Conservation (phyloP, 139 green algal genomes). For the Parachlorella kessleri region DNA sequence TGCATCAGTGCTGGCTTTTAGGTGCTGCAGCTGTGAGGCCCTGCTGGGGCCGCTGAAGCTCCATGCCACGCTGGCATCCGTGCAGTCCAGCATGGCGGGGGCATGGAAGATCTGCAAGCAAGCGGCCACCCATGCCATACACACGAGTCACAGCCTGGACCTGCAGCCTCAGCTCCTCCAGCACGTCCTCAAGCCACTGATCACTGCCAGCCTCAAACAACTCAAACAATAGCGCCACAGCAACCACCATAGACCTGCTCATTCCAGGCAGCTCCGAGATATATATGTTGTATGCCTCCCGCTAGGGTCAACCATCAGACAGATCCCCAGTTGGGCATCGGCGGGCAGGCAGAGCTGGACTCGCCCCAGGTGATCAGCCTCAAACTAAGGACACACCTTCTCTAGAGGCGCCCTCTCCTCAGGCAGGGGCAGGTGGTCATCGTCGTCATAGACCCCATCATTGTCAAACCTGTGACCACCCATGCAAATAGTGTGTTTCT, state of each 20-base stretch:
- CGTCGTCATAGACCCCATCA: slow-evolving; percentile 19
- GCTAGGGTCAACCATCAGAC: too few relatives aligned
- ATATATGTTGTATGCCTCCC: too few relatives aligned
- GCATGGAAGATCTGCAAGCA: background rate
- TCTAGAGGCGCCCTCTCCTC: slow-evolving; percentile 15
- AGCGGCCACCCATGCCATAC: background rate
- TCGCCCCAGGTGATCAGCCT: too few relatives aligned
- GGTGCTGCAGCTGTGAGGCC: too few relatives aligned
- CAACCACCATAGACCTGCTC: too few relatives aligned
- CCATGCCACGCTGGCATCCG: background rate
- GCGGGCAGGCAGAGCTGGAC: background rate
- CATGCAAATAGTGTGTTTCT: too few relatives aligned
- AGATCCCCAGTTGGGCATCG: background rate
- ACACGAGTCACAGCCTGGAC: too few relatives aligned
- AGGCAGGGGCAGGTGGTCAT: slow-evolving; percentile 32
- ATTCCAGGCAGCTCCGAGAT: too few relatives aligned
- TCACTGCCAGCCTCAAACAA: background rate
- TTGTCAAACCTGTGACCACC: slow-evolving; percentile 1
- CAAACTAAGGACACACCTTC: background rate
- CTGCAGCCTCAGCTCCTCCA: too few relatives aligned
- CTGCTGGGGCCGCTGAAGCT: background rate
- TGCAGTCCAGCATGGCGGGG: background rate
- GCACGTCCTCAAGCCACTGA: too few relatives aligned
- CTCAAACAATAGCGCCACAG: too few relatives aligned
- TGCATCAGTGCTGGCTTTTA: background rate